A percentile compares a stretch with the other conserved stretches of the same genome.
These are phyloP conservation scores for Eucalyptus curtisii DNA, from an alignment of 345 rosid species.

Conservation along the genomic window DNA sequence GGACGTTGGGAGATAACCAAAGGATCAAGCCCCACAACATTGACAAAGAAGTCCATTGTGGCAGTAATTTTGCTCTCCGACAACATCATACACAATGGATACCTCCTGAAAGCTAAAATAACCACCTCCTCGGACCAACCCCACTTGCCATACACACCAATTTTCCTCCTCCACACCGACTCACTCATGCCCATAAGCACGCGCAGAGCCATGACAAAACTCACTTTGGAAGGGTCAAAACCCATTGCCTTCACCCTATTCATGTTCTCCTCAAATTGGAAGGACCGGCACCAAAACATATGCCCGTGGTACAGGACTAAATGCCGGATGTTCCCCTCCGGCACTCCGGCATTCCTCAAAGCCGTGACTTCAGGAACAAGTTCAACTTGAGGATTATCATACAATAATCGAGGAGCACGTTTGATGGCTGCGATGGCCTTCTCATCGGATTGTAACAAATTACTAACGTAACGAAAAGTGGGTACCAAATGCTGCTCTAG, in stretches of 20 bases:
- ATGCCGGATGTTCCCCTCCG: not conserved
- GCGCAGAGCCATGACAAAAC: conserved; percentile 2
- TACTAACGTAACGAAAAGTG: not conserved
- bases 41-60: conserved; percentile 9
- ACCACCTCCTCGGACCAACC: conserved; percentile 8
- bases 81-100: not conserved
- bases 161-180: conserved; percentile 1
- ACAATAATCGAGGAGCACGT: not conserved
- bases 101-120: not conserved
- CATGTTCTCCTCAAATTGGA: not conserved
- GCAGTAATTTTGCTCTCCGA: conserved; percentile 10
- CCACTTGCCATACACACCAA: not conserved
- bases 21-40: conserved; percentile 6
- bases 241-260: conserved; percentile 7
- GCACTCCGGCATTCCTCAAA: conserved; percentile 11
- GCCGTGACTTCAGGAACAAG: not conserved
- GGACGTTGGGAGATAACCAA: not conserved
- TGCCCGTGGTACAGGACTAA: not conserved
- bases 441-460: conserved; percentile 1
- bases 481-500: conserved; percentile 14
- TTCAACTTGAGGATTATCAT: not conserved
- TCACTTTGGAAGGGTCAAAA: not conserved
- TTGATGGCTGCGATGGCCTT: not conserved
- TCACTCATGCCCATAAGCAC: not conserved
- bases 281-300: not conserved